Evolutionary conservation across 441 rosid genomes (phyloP).

Genomic region (Pelargonium australe): DNA sequence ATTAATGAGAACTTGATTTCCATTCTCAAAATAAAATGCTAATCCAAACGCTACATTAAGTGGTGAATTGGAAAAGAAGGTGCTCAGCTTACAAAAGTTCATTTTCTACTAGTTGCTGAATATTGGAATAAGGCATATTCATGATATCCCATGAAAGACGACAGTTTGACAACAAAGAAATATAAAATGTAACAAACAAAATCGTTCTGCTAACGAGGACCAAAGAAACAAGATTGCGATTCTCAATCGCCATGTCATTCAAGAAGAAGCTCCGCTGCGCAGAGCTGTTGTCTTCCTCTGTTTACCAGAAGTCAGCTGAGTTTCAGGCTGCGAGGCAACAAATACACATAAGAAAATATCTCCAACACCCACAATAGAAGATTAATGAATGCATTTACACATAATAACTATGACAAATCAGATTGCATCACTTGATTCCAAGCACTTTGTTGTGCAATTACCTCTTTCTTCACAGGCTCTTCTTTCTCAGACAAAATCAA

Average conservation of each 20-base stretch:
- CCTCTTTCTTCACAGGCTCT: constrained; percentile 94
- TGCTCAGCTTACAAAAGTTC: too few relatives aligned
- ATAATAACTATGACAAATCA: constrained; percentile 16
- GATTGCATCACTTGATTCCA: neutral
- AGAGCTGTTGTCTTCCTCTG: constrained; percentile 39
- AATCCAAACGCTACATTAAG: too few relatives aligned
- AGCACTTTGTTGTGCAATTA: constrained; percentile 15
- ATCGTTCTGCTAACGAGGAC: neutral
- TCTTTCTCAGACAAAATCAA: constrained; percentile 82
- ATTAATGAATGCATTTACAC: neutral
- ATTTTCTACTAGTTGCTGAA: too few relatives aligned
- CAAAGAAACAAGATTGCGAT: too few relatives aligned
- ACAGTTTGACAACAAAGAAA: too few relatives aligned
- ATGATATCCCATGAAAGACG: too few relatives aligned
- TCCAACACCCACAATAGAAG: too few relatives aligned
- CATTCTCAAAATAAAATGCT: too few relatives aligned
- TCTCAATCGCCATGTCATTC: neutral
- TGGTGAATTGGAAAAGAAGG: too few relatives aligned
- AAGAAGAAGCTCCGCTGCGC: constrained; percentile 30
- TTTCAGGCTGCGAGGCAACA: constrained; percentile 43
- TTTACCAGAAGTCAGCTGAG: constrained; percentile 54
- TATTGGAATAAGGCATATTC: too few relatives aligned
- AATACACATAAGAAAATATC: neutral
- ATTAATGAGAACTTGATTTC: too few relatives aligned
- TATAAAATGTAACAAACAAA: neutral